phyloP scores from a whole-genome alignment of 2,329 filamentous ascomycete species.

The Fusarium globosum region DNA sequence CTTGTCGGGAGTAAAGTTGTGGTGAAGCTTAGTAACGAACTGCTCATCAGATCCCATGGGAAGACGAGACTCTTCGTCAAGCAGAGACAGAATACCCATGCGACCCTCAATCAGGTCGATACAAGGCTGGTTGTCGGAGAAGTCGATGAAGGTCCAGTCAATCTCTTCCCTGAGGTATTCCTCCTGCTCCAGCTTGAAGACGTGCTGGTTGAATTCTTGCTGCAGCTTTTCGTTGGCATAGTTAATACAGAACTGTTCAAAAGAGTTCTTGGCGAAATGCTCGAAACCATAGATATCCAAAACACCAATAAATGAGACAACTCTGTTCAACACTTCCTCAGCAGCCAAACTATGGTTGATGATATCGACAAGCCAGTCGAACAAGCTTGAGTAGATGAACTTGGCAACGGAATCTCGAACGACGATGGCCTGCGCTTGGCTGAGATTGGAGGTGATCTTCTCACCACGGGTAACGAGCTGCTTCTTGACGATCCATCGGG shows the following conservation, averaged over 20 bases:
- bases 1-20: constrained; percentile 91
- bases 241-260: constrained; percentile 99
- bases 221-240: constrained; percentile 99
- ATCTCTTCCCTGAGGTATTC: constrained; percentile 97
- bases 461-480: constrained; percentile 95
- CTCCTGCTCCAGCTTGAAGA: constrained; percentile 98
- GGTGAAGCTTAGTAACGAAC: constrained; percentile 95
- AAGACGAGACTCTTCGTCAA: constrained; percentile 95
- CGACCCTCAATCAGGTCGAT: constrained; percentile 99
- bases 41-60: constrained; percentile 98
- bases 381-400: constrained; percentile 97
- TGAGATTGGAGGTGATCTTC: constrained; percentile 96
- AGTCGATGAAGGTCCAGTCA: constrained; percentile 99
- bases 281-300: constrained; percentile 99
- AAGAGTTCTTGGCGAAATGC: constrained; percentile 99
- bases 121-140: constrained; percentile 98
- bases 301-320: constrained; percentile 94
- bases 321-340: constrained; percentile 83
- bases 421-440: constrained; percentile 91
- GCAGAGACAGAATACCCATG: constrained; percentile 87
- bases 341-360: constrained; percentile 93
- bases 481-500: constrained; percentile 99
- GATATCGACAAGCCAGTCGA: constrained; percentile 98
- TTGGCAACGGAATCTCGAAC: constrained; percentile 98
- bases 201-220: constrained; percentile 99